phyloP scores from a whole-genome alignment of 176 grass and related monocot genomes.

The Dactylis glomerata region DNA sequence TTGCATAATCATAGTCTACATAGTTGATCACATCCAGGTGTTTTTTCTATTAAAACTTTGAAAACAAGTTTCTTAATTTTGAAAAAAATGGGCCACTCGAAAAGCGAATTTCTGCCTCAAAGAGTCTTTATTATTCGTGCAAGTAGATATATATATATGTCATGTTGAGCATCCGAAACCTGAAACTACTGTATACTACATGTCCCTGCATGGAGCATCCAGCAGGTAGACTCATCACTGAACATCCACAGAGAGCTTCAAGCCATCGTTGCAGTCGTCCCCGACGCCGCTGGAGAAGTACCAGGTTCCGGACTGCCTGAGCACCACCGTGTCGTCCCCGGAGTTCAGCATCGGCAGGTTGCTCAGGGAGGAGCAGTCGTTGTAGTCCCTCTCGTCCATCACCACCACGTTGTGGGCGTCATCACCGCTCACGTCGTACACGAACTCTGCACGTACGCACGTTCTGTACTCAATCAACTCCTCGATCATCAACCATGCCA shows the following conservation, averaged over 20 bases:
- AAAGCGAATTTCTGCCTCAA: no score
- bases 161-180: no score
- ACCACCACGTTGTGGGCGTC: not conserved
- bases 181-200: no score
- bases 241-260: not conserved
- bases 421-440: not conserved
- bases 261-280: not conserved
- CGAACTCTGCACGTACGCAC: not conserved
- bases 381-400: not conserved
- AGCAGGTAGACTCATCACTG: no score
- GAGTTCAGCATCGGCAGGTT: not conserved
- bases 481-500: not conserved
- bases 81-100: no score
- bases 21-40: no score
- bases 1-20: no score
- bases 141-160: no score
- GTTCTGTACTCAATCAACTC: not conserved
- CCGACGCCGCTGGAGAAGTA: not conserved
- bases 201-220: no score
- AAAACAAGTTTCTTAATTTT: no score
- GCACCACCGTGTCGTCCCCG: not conserved
- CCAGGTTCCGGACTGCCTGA: not conserved
- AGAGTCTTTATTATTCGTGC: no score
- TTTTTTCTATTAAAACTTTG: no score
- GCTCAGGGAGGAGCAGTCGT: not conserved